Evolutionary conservation across 2,329 filamentous ascomycete genomes (phyloP).

Genomic region (Talaromyces pinophilus): DNA sequence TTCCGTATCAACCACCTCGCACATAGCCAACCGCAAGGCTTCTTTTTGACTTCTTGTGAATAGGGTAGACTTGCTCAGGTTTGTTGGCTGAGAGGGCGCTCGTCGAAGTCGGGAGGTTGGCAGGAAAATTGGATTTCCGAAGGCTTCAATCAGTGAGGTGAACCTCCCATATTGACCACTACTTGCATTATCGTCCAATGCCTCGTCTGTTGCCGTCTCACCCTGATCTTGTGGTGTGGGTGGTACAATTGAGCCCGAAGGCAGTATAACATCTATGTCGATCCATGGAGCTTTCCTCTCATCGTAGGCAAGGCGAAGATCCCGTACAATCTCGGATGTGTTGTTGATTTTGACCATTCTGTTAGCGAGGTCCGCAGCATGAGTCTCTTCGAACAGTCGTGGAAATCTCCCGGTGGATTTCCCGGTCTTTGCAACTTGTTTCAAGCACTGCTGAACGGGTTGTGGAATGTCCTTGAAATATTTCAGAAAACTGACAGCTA

Average conservation of each 20-base stretch:
- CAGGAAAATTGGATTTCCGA: constrained; percentile 82
- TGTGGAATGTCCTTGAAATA: constrained; percentile 88
- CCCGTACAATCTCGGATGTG: constrained; percentile 68
- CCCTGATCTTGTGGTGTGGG: constrained; percentile 66
- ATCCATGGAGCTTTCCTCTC: constrained; percentile 81
- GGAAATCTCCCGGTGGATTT: constrained; percentile 64
- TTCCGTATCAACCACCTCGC: constrained; percentile 88
- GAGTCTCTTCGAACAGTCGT: constrained; percentile 81
- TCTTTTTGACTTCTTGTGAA: constrained; percentile 82
- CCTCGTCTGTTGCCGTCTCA: constrained; percentile 45
- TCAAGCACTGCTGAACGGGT: constrained; percentile 71
- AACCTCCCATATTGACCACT: constrained; percentile 70
- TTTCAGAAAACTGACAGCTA: constrained; percentile 90
- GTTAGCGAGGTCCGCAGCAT: constrained; percentile 86
- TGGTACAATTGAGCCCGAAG: constrained; percentile 70
- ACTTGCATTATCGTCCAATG: constrained; percentile 29
- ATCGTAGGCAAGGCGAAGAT: constrained; percentile 73
- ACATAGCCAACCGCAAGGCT: constrained; percentile 81
- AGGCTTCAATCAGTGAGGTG: constrained; percentile 71
- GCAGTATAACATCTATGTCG: constrained; percentile 84
- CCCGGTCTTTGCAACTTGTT: constrained; percentile 53
- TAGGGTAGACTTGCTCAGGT: constrained; percentile 72
- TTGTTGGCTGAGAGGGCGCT: constrained; percentile 82
- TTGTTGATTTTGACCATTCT: constrained; percentile 82
- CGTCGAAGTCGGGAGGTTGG: constrained; percentile 82